Evolutionary conservation across 2,329 filamentous ascomycete species (phyloP).

Genomic region (Scytalidium sp.): DNA sequence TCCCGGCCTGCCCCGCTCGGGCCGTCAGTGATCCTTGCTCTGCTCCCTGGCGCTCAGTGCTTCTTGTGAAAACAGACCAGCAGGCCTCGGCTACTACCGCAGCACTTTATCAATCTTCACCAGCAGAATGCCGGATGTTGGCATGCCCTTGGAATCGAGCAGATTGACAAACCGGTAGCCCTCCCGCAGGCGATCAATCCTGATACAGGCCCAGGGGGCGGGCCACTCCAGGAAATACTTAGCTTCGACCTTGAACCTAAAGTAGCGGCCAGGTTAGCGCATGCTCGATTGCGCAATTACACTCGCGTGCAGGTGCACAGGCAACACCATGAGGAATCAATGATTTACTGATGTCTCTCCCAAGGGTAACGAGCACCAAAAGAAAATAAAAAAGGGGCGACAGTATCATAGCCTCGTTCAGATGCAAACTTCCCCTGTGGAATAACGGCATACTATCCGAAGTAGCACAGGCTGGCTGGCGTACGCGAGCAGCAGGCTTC

Average conservation of each 20-base stretch:
- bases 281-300: background rate
- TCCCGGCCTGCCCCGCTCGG: too few species aligned
- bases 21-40: too few species aligned
- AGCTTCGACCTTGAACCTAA: conserved; percentile 75
- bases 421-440: background rate
- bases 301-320: background rate
- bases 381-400: too few species aligned
- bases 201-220: conserved; percentile 84
- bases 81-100: too few species aligned
- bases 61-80: too few species aligned
- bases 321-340: background rate
- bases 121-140: conserved; percentile 67
- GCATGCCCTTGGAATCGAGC: conserved; percentile 63
- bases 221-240: conserved; percentile 75
- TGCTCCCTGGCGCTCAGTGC: too few species aligned
- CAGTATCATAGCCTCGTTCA: background rate
- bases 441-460: too few species aligned
- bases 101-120: conserved; percentile 66
- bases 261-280: conserved; percentile 1
- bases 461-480: too few species aligned
- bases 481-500: too few species aligned
- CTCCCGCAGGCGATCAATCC: conserved; percentile 73
- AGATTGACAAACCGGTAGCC: conserved; percentile 79
- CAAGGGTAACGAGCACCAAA: too few species aligned
- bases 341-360: background rate